Percentiles rank a stretch among this genome's conserved stretches.
Evolutionary conservation across 306 rosid species (phyloP).

Genomic region (Clitoria ternatea): DNA sequence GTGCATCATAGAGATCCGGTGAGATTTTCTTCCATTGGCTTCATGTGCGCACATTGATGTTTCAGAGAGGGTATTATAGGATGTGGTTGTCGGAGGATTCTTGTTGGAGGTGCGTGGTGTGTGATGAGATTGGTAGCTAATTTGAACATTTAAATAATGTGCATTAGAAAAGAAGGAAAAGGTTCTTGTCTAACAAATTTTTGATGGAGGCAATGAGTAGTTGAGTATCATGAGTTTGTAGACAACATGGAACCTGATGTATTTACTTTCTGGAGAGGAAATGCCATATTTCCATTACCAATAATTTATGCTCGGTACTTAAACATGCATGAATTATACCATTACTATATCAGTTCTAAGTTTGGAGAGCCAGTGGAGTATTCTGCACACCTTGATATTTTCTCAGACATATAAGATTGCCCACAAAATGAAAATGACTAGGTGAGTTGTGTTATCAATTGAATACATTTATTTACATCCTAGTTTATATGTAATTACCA

Average conservation of each 20-base stretch:
- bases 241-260: conserved; percentile 4
- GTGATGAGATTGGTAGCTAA: no score
- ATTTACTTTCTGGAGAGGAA: not conserved
- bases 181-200: no score
- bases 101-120: no score
- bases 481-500: not conserved
- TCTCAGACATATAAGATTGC: conserved; percentile 69
- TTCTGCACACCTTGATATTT: conserved; percentile 71
- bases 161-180: no score
- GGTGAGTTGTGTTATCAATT: conserved; percentile 26
- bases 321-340: conserved; percentile 75
- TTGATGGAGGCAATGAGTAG: not conserved
- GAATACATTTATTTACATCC: not conserved
- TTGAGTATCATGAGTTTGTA: not conserved
- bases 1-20: no score
- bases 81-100: no score
- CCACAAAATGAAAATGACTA: conserved; percentile 56
- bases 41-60: no score
- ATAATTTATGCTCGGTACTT: conserved; percentile 41
- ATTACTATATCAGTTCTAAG: conserved; percentile 72
- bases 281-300: not conserved
- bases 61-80: no score
- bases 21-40: no score
- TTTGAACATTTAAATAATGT: no score
- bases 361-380: conserved; percentile 89